Conservation (phyloP, 2,329 filamentous ascomycete species). For the Scytalidium sp. region DNA sequence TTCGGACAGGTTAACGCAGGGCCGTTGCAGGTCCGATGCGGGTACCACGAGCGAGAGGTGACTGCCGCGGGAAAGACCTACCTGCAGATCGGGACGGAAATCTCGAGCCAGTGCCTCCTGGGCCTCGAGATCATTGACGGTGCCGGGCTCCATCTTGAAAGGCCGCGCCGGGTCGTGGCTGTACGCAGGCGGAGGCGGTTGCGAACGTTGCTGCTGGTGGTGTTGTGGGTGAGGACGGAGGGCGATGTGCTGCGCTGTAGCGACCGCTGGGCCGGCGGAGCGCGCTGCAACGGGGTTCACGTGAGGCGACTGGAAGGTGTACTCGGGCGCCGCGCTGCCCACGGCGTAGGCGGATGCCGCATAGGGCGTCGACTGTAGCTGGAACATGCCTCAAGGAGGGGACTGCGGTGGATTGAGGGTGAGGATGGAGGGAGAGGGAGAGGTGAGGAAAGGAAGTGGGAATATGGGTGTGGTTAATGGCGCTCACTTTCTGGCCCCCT, state of each 20-base stretch:
- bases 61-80: conserved; percentile 29
- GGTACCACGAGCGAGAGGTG: conserved; percentile 9
- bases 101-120: conserved; percentile 59
- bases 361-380: conserved; percentile 4
- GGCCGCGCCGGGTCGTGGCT: conserved; percentile 9
- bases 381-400: too few species aligned
- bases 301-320: conserved; percentile 4
- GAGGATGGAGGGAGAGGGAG: too few species aligned
- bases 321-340: neutral
- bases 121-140: conserved; percentile 32
- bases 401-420: too few species aligned
- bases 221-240: conserved; percentile 1
- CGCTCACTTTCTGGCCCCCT: neutral
- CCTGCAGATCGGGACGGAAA: conserved; percentile 56
- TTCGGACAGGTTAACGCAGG: too few species aligned
- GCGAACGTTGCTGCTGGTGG: conserved; percentile 8
- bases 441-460: too few species aligned
- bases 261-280: neutral
- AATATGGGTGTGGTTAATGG: too few species aligned
- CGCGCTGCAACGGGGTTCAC: conserved; percentile 5
- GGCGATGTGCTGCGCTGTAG: conserved; percentile 1
- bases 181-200: too few species aligned
- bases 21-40: too few species aligned
- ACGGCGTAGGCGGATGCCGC: conserved; percentile 2
- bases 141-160: conserved; percentile 19